Conservation (phyloP, 106 monocot genomes). For the Dendrobium officinale region DNA sequence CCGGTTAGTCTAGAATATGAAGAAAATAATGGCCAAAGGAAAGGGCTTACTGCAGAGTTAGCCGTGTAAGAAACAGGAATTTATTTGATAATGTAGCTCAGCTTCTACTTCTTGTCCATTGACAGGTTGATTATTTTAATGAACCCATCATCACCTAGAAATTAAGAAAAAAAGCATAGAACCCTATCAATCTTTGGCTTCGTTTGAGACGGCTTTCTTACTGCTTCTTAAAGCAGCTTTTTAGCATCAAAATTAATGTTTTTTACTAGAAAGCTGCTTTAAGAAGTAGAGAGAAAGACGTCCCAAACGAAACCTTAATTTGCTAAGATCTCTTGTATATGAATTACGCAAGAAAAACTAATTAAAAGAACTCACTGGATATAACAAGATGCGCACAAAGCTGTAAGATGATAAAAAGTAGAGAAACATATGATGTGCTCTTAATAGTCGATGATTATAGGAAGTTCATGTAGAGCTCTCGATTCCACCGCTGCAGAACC, state of each 20-base stretch:
- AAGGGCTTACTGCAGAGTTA: background rate
- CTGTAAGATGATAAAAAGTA: too few relatives aligned
- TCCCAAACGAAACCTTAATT: too few relatives aligned
- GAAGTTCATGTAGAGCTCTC: slow-evolving; percentile 27
- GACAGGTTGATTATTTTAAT: background rate
- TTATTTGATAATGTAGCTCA: background rate
- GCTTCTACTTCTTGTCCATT: background rate
- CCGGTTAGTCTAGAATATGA: too few relatives aligned
- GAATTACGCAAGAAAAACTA: too few relatives aligned
- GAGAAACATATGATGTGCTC: too few relatives aligned
- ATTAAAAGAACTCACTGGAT: slow-evolving; percentile 2
- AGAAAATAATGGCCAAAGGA: too few relatives aligned
- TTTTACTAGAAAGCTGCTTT: too few relatives aligned
- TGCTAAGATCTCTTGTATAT: too few relatives aligned
- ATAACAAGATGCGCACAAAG: background rate
- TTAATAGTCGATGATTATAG: background rate
- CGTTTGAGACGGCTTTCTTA: too few relatives aligned
- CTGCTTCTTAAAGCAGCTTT: too few relatives aligned
- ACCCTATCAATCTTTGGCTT: background rate
- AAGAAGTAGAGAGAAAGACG: too few relatives aligned
- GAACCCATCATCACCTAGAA: background rate
- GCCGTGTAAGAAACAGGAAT: background rate
- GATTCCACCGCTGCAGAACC: slow-evolving; percentile 48
- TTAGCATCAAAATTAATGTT: too few relatives aligned
- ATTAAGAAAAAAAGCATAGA: background rate